These are phyloP conservation scores for Talaromyces islandicus DNA, from an alignment of 2,329 filamentous ascomycete genomes.

Conservation along the genomic window DNA sequence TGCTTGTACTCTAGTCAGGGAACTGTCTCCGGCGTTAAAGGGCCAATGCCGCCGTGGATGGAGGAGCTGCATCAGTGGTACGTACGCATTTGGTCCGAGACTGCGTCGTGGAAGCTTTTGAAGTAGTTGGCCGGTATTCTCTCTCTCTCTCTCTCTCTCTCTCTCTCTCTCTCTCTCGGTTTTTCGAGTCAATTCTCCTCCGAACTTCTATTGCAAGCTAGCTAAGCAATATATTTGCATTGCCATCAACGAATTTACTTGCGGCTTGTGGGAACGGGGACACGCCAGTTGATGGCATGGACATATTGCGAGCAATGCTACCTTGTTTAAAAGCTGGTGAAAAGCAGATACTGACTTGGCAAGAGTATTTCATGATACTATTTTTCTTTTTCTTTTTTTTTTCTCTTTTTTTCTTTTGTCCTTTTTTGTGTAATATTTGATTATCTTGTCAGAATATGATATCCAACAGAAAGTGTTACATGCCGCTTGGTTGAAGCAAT, in stretches of 20 bases:
- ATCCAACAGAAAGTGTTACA: no score
- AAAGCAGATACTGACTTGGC: no score
- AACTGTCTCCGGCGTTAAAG: neutral
- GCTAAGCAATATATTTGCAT: neutral
- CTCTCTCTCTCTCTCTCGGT: no score
- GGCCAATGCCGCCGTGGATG: neutral
- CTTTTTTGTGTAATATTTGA: no score
- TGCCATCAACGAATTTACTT: neutral
- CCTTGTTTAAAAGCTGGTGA: no score
- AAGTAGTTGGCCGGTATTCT: neutral
- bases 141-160: no score
- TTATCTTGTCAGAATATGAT: no score
- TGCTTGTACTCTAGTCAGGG: neutral
- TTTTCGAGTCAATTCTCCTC: neutral
- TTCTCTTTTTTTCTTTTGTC: no score
- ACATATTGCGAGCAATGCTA: neutral
- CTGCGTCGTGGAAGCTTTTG: neutral
- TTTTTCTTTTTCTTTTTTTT: no score
- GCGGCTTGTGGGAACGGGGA: neutral
- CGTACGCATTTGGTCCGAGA: neutral
- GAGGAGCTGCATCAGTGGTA: neutral
- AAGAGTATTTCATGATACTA: no score
- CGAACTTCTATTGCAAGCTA: neutral
- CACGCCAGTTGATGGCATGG: neutral
- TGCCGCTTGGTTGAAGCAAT: no score